A percentile compares a stretch with the other conserved stretches of the same genome.
phyloP scores from a whole-genome alignment of 169 alveolate genomes.

The Cryptosporidium canis region DNA sequence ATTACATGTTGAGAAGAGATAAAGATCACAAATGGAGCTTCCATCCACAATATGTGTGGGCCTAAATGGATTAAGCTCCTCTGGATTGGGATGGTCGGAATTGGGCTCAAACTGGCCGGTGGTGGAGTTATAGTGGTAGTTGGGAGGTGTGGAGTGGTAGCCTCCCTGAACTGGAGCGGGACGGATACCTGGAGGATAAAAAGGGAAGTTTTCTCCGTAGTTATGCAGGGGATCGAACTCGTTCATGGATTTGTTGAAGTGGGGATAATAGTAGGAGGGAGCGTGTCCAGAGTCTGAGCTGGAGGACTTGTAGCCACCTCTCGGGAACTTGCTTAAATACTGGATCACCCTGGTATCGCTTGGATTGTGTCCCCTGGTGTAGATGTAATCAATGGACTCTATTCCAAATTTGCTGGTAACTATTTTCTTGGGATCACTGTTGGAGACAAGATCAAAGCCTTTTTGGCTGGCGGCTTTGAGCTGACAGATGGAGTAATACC shows the following conservation, averaged over 20 bases:
- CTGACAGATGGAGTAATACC: slow-evolving; percentile 14
- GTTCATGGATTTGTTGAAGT: neutral
- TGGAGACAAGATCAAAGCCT: neutral
- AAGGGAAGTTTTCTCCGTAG: slow-evolving; percentile 37
- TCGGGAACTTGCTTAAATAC: neutral
- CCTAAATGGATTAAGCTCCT: slow-evolving; percentile 22
- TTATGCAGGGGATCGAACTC: slow-evolving; percentile 17
- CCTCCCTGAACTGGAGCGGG: slow-evolving; percentile 41
- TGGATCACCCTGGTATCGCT: slow-evolving; percentile 3
- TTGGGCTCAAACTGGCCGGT: slow-evolving; percentile 19
- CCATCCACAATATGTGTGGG: slow-evolving; percentile 50
- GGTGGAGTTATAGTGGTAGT: slow-evolving; percentile 1
- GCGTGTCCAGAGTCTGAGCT: neutral
- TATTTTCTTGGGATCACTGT: neutral
- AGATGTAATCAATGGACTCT: neutral
- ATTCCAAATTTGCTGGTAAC: slow-evolving; percentile 8
- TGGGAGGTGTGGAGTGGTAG: neutral
- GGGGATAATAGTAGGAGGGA: neutral
- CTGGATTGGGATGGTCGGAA: neutral
- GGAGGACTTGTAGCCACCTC: slow-evolving; percentile 30
- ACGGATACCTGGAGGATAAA: slow-evolving; percentile 36
- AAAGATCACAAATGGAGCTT: slow-evolving; percentile 3
- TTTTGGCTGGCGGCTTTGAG: neutral
- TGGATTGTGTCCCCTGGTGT: slow-evolving; percentile 28
- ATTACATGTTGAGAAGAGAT: slow-evolving; percentile 44